Evolutionary conservation across 2,329 filamentous ascomycete species (phyloP).

Genomic region (Xylariales sp.): DNA sequence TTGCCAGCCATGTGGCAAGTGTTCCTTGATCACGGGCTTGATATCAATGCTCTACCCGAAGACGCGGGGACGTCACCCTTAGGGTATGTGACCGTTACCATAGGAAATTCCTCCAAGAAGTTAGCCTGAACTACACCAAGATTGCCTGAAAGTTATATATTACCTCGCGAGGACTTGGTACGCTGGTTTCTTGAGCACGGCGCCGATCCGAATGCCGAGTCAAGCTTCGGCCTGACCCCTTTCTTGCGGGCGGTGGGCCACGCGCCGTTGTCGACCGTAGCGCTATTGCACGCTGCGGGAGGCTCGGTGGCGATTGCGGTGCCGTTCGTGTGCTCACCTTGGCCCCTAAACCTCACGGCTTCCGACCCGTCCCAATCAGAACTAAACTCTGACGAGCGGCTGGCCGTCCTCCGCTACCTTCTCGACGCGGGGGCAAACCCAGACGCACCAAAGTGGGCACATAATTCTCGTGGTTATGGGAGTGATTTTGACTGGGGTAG

Average conservation of each 20-base stretch:
- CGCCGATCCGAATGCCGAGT: constrained; percentile 27
- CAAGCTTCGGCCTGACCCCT: constrained; percentile 23
- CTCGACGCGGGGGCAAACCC: constrained; percentile 29
- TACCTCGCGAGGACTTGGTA: constrained; percentile 9
- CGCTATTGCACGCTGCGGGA: constrained; percentile 24
- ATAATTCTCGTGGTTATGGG: constrained; percentile 26
- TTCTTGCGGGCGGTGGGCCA: constrained; percentile 25
- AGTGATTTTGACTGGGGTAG: constrained; percentile 35
- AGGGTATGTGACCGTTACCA: constrained; percentile 14
- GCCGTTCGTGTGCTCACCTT: constrained; percentile 30
- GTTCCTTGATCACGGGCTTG: constrained; percentile 17
- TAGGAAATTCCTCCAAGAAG: too few species aligned
- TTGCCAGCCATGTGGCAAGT: neutral
- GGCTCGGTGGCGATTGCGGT: constrained; percentile 23
- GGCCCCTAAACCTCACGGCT: neutral
- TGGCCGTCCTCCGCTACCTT: constrained; percentile 31
- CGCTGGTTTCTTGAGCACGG: constrained; percentile 25
- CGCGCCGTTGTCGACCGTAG: constrained; percentile 23
- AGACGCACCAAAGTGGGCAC: constrained; percentile 31
- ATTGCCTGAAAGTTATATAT: neutral
- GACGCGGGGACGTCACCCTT: constrained; percentile 11
- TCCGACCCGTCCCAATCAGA: too few species aligned
- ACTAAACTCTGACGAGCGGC: constrained; percentile 2
- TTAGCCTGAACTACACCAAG: too few species aligned
- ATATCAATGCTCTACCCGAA: constrained; percentile 26